Evolutionary conservation across 805 yeast species (phyloP), one percentile per base, ranked within the genome.

Genomic region (Cyberlindnera japonica): DNA sequence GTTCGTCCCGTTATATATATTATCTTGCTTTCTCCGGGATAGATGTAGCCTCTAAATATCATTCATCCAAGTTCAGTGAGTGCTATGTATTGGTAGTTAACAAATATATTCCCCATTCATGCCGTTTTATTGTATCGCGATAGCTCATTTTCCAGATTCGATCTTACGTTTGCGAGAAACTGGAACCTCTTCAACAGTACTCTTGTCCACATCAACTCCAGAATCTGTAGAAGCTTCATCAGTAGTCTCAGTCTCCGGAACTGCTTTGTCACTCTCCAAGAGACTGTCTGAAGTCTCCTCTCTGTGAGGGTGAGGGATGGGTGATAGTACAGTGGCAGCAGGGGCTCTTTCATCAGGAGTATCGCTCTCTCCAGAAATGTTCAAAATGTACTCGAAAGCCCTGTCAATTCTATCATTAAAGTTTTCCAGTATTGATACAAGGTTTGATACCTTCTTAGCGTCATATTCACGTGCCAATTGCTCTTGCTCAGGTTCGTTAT

Each of bases 331-430:
- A 14, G 17, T 9, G n/a, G 12, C 30, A 13, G 15, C 18, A n/a
- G 15, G 5, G 19, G 10, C 30, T 15, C 16, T 19, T 17, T 15
- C 9, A 12, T 13, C 18, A 27, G 16, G 19, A 15, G 19, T 4
- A 6, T 31, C 33, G 19, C 10, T 24, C 6, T 25, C 36, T 4
- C 39, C 44, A 4, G 44, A 22, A 16, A 41, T 21, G 16, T 33
- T 27, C 8, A 7, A 13, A 15, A 41, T 33, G 25, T 37, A 35
- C 26, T 26, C 28, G 13, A 27, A 13, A n/a, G 43, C 54, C 11
- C 29, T 23, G 5, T 42, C 40, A 5, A 57, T 45, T 30, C 49
- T 45, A 1, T 13, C 33, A 3, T 28, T 37, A 29, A 56, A 55
- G 3, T 13, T 28, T 6, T 45, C 29, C 19, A 57, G 29, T 8